These are phyloP conservation scores for Camellia lanceoleosa DNA, from an alignment of 148 eudicot species.

Conservation along the genomic window DNA sequence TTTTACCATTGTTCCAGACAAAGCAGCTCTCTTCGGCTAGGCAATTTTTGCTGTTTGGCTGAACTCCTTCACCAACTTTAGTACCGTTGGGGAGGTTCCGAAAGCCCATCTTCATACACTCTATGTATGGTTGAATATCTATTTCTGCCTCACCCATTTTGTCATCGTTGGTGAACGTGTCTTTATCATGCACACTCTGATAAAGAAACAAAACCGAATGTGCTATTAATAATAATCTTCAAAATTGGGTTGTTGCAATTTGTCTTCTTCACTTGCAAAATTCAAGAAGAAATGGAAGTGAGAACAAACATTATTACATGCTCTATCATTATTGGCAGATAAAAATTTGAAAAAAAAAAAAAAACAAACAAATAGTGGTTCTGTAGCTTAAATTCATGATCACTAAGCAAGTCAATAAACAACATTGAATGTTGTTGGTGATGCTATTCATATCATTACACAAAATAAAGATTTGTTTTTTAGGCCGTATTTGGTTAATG, in stretches of 20 bases:
- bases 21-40: slow-evolving; percentile 51
- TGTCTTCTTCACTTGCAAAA: background rate
- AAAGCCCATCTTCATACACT: slow-evolving; percentile 42
- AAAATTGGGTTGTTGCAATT: background rate
- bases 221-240: background rate
- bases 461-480: no score
- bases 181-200: slow-evolving; percentile 46
- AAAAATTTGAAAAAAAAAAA: no score
- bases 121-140: slow-evolving; percentile 35
- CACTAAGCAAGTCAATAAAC: no score
- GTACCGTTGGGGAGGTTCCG: slow-evolving; percentile 41
- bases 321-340: background rate
- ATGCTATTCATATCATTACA: background rate
- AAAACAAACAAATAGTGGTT: no score
- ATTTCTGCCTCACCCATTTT: slow-evolving; percentile 43
- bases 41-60: slow-evolving; percentile 49
- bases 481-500: no score
- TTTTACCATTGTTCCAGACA: slow-evolving; percentile 54
- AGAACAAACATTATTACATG: background rate
- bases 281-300: background rate
- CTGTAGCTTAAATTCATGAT: no score
- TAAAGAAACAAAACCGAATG: background rate
- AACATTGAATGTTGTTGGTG: background rate
- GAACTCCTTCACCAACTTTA: slow-evolving; percentile 36
- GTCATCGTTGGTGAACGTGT: slow-evolving; percentile 44